Conservation (phyloP, 371 early-diverging fungal genomes). For the Mycotypha africana region DNA sequence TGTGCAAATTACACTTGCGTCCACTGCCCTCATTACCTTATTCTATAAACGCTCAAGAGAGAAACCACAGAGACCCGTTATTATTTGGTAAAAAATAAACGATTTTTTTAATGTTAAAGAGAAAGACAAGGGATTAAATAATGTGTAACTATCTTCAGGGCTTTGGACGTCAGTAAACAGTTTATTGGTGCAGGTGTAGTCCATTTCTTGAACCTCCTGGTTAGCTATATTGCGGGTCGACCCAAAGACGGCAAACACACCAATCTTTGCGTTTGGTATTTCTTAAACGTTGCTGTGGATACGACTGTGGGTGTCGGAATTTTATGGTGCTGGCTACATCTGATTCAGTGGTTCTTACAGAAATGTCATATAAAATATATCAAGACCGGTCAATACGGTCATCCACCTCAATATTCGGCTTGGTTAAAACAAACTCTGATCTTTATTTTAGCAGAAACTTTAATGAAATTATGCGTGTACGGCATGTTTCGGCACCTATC, state of each 20-base stretch:
- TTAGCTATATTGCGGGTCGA: conserved; percentile 48
- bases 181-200: conserved; percentile 55
- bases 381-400: conserved; percentile 36
- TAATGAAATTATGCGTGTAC: conserved; percentile 40
- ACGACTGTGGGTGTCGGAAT: conserved; percentile 14
- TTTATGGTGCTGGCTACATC: conserved; percentile 45
- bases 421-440: conserved; percentile 34
- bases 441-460: conserved; percentile 26
- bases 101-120: background rate
- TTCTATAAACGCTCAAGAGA: conserved; percentile 56
- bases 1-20: conserved; percentile 54
- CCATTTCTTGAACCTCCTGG: conserved; percentile 51
- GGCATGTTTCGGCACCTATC: conserved; percentile 26
- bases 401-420: conserved; percentile 29
- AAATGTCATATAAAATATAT: conserved; percentile 26
- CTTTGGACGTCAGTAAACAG: conserved; percentile 62
- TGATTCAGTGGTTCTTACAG: conserved; percentile 18
- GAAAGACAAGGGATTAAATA: too few species aligned
- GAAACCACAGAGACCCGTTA: conserved; percentile 56
- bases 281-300: background rate
- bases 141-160: conserved; percentile 31
- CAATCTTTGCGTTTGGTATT: conserved; percentile 54
- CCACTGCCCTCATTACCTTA: conserved; percentile 51
- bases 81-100: conserved; percentile 46
- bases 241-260: conserved; percentile 37